Percentiles rank a stretch among this genome's conserved stretches.
Evolutionary conservation across 2,329 filamentous ascomycete species (phyloP).

Genomic region (Magnaporthiopsis rhizophila): DNA sequence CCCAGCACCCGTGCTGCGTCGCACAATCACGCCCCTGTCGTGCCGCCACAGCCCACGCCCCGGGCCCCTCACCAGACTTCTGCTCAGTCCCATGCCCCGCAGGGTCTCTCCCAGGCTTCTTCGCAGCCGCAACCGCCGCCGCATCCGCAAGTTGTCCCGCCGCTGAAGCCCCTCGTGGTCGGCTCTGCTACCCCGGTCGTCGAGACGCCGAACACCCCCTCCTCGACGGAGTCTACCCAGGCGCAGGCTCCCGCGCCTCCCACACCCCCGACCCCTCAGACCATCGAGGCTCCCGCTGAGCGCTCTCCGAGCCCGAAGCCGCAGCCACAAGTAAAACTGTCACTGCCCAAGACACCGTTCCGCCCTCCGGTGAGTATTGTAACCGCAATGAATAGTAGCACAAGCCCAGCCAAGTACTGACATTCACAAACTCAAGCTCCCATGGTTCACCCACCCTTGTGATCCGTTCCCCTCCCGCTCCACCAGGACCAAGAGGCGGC

Average conservation of each 20-base stretch:
- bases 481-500: conserved; percentile 34
- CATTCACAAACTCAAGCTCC: conserved; percentile 34
- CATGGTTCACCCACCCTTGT: conserved; percentile 48
- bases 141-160: conserved; percentile 1
- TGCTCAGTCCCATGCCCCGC: background rate
- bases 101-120: background rate
- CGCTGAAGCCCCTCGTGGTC: background rate
- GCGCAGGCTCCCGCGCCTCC: conserved; percentile 24
- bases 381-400: conserved; percentile 2
- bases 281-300: conserved; percentile 9
- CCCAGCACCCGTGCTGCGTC: conserved; percentile 27
- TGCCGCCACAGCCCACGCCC: conserved; percentile 4
- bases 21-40: conserved; percentile 5
- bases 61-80: background rate
- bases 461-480: conserved; percentile 39
- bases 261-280: conserved; percentile 38
- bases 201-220: conserved; percentile 38
- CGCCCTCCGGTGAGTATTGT: conserved; percentile 40
- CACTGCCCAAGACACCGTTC: conserved; percentile 26
- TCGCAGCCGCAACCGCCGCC: background rate
- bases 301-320: conserved; percentile 7
- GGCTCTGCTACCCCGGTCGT: background rate
- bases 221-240: conserved; percentile 41
- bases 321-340: conserved; percentile 6
- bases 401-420: conserved; percentile 19